A percentile compares a stretch with the other conserved stretches of the same genome.
Evolutionary conservation across 129 eudicot genomes (phyloP).

Genomic region (Oenanthe sinensis): DNA sequence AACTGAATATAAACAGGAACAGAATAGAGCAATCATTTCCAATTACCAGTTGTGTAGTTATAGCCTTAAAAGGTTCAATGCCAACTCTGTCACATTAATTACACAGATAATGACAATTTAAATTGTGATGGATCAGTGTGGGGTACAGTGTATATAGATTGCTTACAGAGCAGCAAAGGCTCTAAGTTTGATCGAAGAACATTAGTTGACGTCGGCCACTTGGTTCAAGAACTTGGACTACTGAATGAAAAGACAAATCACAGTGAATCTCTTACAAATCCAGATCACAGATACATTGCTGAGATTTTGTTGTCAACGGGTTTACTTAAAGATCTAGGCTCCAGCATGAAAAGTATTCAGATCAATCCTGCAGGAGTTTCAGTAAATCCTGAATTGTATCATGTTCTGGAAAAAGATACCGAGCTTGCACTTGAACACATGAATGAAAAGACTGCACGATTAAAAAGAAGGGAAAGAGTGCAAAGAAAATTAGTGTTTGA

Average conservation of each 20-base stretch:
- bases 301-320: conserved; percentile 60
- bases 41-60: not conserved
- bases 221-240: conserved; percentile 41
- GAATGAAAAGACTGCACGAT: conserved; percentile 11
- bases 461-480: conserved; percentile 33
- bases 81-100: conserved; percentile 8
- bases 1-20: not conserved
- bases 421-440: conserved; percentile 19
- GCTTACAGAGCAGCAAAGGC: conserved; percentile 22
- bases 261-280: conserved; percentile 21
- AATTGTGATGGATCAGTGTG: conserved; percentile 39
- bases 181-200: conserved; percentile 22
- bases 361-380: conserved; percentile 35
- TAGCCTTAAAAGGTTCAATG: not conserved
- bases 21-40: not conserved
- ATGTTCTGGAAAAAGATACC: conserved; percentile 63
- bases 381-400: conserved; percentile 63
- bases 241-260: conserved; percentile 24
- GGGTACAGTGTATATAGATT: conserved; percentile 26
- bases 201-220: conserved; percentile 30
- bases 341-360: conserved; percentile 27
- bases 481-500: conserved; percentile 65
- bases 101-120: conserved; percentile 40
- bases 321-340: conserved; percentile 36
- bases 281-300: conserved; percentile 49